These are phyloP conservation scores for Mortierella sp. DNA, from an alignment of 371 early-diverging fungal genomes.

Conservation along the genomic window DNA sequence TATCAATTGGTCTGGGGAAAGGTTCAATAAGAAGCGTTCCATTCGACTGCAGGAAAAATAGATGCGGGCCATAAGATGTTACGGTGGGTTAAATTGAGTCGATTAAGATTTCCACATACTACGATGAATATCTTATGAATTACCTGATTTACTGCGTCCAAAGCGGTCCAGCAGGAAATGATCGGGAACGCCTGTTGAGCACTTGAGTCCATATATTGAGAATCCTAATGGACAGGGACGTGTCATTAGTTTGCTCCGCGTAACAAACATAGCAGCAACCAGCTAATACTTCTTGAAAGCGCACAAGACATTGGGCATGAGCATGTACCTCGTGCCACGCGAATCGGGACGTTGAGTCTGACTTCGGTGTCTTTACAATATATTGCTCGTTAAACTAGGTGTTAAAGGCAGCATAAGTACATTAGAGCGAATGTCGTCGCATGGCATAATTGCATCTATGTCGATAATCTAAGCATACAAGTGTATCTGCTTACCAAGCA, in stretches of 20 bases:
- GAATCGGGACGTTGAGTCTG: slow-evolving; percentile 16
- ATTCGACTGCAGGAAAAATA: slow-evolving; percentile 32
- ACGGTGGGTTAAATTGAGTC: too few species aligned
- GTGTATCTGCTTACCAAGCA: slow-evolving; percentile 16
- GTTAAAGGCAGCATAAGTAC: background rate
- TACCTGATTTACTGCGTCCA: slow-evolving; percentile 39
- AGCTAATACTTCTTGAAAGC: background rate
- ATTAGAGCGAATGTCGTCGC: too few species aligned
- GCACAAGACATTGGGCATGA: background rate
- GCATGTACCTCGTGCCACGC: slow-evolving; percentile 44
- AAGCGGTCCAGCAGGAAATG: slow-evolving; percentile 45
- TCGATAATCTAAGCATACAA: background rate
- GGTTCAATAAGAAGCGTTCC: slow-evolving; percentile 46
- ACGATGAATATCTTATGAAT: too few species aligned
- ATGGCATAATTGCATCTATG: too few species aligned
- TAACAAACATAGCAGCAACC: background rate
- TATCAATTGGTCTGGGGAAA: slow-evolving; percentile 17
- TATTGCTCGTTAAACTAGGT: slow-evolving; percentile 52
- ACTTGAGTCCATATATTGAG: slow-evolving; percentile 38
- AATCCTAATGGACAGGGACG: slow-evolving; percentile 14
- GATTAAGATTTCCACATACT: too few species aligned
- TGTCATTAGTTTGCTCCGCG: background rate
- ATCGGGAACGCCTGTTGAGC: slow-evolving; percentile 26
- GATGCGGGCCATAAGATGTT: too few species aligned
- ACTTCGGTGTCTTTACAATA: slow-evolving; percentile 44